Percentiles rank a stretch among this genome's conserved stretches.
Evolutionary conservation across 2,329 filamentous ascomycete species (phyloP).

Genomic region (Fusarium liriodendri): DNA sequence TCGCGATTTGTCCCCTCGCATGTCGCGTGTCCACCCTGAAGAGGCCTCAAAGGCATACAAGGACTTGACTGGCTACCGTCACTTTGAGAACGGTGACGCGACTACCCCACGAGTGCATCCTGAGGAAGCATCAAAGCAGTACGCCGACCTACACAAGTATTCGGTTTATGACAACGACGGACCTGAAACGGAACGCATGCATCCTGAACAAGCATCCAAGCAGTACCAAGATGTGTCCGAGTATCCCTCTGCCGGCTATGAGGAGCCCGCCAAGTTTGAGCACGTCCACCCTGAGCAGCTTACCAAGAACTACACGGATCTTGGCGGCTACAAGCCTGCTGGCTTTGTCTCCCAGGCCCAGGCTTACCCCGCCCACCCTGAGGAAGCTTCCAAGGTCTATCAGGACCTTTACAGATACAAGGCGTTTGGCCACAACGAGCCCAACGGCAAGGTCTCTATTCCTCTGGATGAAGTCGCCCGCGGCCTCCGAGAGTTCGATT

Average conservation of each 20-base stretch:
- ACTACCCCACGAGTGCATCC: conserved; percentile 41
- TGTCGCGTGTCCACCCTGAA: conserved; percentile 39
- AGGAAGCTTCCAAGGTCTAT: conserved; percentile 52
- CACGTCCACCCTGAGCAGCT: conserved; percentile 53
- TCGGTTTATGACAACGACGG: conserved; percentile 41
- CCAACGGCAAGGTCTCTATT: conserved; percentile 44
- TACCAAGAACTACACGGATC: conserved; percentile 55
- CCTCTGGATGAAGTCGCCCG: conserved; percentile 49
- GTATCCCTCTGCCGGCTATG: conserved; percentile 47
- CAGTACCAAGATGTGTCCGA: conserved; percentile 48
- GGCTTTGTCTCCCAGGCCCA: conserved; percentile 44
- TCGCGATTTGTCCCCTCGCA: conserved; percentile 31
- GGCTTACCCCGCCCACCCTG: conserved; percentile 46
- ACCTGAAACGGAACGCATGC: conserved; percentile 35
- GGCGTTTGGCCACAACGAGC: conserved; percentile 50
- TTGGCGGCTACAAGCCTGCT: conserved; percentile 53
- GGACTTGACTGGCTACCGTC: conserved; percentile 41
- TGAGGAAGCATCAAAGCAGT: conserved; percentile 52
- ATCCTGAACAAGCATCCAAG: conserved; percentile 48
- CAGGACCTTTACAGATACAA: conserved; percentile 56
- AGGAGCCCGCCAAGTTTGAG: conserved; percentile 40
- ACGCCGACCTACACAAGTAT: conserved; percentile 51
- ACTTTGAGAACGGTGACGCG: conserved; percentile 45
- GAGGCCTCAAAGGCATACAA: conserved; percentile 47
- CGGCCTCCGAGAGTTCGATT: conserved; percentile 53